Percentiles rank a stretch among this genome's conserved stretches.
Conservation (phyloP, 352 stramenopile species). For the Saprolegnia diclina region DNA sequence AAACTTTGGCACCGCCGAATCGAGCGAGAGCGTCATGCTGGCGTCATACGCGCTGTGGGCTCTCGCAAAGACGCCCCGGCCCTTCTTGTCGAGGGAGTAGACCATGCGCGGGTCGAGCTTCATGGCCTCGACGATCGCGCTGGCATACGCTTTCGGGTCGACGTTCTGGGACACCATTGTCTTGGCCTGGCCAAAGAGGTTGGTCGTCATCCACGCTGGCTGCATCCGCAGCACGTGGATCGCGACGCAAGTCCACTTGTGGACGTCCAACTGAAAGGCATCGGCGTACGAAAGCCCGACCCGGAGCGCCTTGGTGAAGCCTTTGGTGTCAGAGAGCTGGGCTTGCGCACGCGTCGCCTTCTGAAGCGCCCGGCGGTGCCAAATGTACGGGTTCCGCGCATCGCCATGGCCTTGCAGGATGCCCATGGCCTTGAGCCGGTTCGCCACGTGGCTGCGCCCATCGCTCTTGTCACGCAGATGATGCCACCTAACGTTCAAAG, state of each 20-base stretch:
- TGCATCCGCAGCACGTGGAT: background rate
- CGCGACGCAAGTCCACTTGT: background rate
- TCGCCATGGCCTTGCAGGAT: background rate
- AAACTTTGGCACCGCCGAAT: background rate
- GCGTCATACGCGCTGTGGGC: background rate
- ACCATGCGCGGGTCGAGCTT: background rate
- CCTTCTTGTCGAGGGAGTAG: background rate
- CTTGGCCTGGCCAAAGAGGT: background rate
- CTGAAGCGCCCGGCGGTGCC: background rate
- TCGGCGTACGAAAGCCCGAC: background rate
- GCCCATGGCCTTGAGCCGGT: background rate
- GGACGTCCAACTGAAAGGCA: background rate
- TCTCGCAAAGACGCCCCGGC: background rate
- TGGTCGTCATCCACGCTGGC: background rate
- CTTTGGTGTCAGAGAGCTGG: background rate
- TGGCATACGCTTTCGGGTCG: background rate
- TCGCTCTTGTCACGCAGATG: background rate
- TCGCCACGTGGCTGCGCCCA: background rate
- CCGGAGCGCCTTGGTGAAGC: background rate
- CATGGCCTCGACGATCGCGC: background rate
- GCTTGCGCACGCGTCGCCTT: background rate
- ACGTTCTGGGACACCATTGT: background rate
- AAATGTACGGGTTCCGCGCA: background rate
- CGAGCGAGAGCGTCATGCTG: background rate
- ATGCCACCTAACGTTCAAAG: background rate